These are phyloP conservation scores for Bisporella sp. DNA, from an alignment of 2,329 filamentous ascomycete genomes.

Conservation along the genomic window DNA sequence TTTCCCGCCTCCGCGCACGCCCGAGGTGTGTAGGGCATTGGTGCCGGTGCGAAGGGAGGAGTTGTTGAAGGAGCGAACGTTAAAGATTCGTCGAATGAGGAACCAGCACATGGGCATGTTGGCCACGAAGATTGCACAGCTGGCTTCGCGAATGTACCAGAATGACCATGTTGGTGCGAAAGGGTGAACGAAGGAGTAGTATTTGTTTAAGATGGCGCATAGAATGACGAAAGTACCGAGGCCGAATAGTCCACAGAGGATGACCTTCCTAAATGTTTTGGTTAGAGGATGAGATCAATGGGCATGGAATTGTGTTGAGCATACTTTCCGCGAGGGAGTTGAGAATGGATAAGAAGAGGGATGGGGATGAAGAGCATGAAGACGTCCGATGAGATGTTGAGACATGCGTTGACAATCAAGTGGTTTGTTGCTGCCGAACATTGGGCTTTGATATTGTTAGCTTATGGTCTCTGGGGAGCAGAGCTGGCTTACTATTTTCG, in stretches of 20 bases:
- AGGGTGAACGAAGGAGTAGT: slow-evolving; percentile 34
- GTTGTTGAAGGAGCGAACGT: slow-evolving; percentile 17
- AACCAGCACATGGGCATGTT: slow-evolving; percentile 49
- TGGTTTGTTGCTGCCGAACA: slow-evolving; percentile 51
- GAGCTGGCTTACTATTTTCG: slow-evolving; percentile 33
- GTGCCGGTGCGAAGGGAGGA: neutral
- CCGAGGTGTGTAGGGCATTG: neutral
- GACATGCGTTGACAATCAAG: slow-evolving; percentile 48
- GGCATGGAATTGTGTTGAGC: too few species aligned
- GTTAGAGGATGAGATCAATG: neutral
- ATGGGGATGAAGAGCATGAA: slow-evolving; percentile 53
- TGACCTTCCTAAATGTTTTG: slow-evolving; percentile 42
- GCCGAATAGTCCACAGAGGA: slow-evolving; percentile 40
- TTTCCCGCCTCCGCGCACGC: neutral
- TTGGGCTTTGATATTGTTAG: slow-evolving; percentile 34
- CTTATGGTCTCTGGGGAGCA: neutral
- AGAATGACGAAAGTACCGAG: slow-evolving; percentile 43
- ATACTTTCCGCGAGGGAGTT: slow-evolving; percentile 27
- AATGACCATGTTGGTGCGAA: slow-evolving; percentile 29
- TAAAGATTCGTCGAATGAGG: slow-evolving; percentile 37
- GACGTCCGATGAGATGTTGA: slow-evolving; percentile 54
- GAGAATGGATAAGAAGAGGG: slow-evolving; percentile 38
- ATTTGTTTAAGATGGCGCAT: slow-evolving; percentile 42
- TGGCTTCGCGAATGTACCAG: slow-evolving; percentile 48
- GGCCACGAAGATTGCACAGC: slow-evolving; percentile 43